Percentiles rank a stretch among this genome's conserved stretches.
Conservation (phyloP, 2,329 filamentous ascomycete species). For the Rutstroemia sp. region DNA sequence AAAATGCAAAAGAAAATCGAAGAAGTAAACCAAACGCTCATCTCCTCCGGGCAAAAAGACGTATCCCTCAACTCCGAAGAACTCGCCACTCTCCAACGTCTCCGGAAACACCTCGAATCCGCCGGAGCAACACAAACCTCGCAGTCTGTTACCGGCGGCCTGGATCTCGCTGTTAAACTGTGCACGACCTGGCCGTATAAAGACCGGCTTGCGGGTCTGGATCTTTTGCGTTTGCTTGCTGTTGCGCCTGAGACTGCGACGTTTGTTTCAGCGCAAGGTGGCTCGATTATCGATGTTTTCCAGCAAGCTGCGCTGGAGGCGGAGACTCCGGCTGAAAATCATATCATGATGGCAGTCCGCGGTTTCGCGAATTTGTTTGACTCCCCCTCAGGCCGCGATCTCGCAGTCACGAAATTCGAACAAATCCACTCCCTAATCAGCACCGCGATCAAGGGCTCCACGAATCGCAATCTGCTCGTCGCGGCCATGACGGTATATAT, state of each 20-base stretch:
- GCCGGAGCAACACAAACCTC: conserved; percentile 30
- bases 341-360: conserved; percentile 79
- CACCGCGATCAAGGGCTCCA: conserved; percentile 53
- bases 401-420: conserved; percentile 53
- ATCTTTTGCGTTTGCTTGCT: conserved; percentile 78
- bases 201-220: conserved; percentile 75
- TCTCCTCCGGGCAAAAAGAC: conserved; percentile 65
- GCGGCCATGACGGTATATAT: conserved; percentile 76
- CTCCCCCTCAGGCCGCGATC: conserved; percentile 60
- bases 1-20: conserved; percentile 70
- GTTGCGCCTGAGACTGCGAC: conserved; percentile 60
- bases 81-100: conserved; percentile 50
- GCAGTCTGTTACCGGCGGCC: conserved; percentile 43
- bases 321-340: conserved; percentile 62
- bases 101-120: conserved; percentile 58
- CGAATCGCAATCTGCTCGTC: conserved; percentile 75
- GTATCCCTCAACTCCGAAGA: conserved; percentile 67
- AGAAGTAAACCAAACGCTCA: conserved; percentile 66
- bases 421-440: conserved; percentile 42
- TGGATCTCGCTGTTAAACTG: conserved; percentile 63
- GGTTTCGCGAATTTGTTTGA: conserved; percentile 78
- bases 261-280: conserved; percentile 44
- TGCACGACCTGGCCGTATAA: conserved; percentile 72
- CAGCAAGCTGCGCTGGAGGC: conserved; percentile 49
- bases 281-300: conserved; percentile 54